A percentile compares a stretch with the other conserved stretches of the same genome.
These are phyloP conservation scores for Capsicum rhomboideum DNA, from an alignment of 257 asterid species.

Conservation along the genomic window DNA sequence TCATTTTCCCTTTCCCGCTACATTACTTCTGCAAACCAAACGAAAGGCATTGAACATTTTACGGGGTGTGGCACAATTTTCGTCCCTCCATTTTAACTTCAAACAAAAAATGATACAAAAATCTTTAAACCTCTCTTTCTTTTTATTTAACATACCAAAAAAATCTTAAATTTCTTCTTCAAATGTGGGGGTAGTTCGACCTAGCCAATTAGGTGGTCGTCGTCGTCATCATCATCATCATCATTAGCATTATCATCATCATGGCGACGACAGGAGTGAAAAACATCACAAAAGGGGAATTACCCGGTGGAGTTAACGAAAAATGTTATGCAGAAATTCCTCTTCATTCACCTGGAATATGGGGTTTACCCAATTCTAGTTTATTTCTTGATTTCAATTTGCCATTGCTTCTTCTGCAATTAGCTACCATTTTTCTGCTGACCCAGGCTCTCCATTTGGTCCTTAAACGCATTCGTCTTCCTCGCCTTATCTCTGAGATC, in stretches of 20 bases:
- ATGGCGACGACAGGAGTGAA: background rate
- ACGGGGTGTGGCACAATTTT: background rate
- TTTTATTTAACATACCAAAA: too few species aligned
- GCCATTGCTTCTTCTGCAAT: slow-evolving; percentile 71
- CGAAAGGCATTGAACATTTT: too few species aligned
- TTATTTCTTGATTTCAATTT: slow-evolving; percentile 30
- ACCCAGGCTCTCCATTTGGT: slow-evolving; percentile 62
- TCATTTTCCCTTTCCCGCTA: too few species aligned
- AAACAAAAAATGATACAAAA: background rate
- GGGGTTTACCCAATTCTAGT: slow-evolving; percentile 13
- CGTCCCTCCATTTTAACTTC: background rate
- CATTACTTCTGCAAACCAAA: too few species aligned
- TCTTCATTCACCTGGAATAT: slow-evolving; percentile 52
- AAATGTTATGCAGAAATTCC: slow-evolving; percentile 26
- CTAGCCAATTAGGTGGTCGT: background rate
- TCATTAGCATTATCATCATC: too few species aligned
- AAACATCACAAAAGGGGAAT: background rate
- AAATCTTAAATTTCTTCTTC: too few species aligned
- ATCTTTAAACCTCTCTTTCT: too few species aligned
- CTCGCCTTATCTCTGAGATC: slow-evolving; percentile 73
- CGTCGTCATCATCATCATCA: background rate
- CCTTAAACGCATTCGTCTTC: slow-evolving; percentile 56
- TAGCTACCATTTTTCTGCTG: slow-evolving; percentile 49
- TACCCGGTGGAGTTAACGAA: slow-evolving; percentile 32
- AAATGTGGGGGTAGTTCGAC: too few species aligned